Percentiles rank a stretch among this genome's conserved stretches.
Conservation (phyloP, 306 rosid genomes). For the cucumber (Cucumis sativus) region DNA sequence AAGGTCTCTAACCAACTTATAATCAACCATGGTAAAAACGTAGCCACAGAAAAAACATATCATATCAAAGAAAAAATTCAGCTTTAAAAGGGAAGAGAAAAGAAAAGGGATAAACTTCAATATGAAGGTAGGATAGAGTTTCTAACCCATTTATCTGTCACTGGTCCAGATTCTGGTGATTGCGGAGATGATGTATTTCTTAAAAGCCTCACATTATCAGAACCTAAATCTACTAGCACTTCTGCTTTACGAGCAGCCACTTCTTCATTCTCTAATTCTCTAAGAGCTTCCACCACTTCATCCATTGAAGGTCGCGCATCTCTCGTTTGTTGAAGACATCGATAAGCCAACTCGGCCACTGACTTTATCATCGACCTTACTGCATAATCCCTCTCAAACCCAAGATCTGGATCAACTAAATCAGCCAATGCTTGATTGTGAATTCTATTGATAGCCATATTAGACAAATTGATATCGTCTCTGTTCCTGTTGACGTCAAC, state of each 20-base stretch:
- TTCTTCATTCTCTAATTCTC: slow-evolving; percentile 40
- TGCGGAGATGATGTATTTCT: slow-evolving; percentile 30
- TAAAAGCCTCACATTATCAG: slow-evolving; percentile 48
- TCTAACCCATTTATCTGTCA: slow-evolving; percentile 55
- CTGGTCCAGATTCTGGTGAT: slow-evolving; percentile 46
- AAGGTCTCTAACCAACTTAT: too few relatives aligned
- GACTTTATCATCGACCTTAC: slow-evolving; percentile 37
- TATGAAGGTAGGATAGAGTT: slow-evolving; percentile 40
- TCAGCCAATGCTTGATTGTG: slow-evolving; percentile 49
- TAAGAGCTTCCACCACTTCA: slow-evolving; percentile 48
- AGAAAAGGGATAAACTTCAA: slow-evolving; percentile 19
- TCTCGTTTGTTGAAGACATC: slow-evolving; percentile 67
- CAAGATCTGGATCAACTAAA: slow-evolving; percentile 62
- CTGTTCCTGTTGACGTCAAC: slow-evolving; percentile 64
- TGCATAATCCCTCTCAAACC: slow-evolving; percentile 32
- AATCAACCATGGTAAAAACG: too few relatives aligned
- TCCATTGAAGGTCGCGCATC: slow-evolving; percentile 76
- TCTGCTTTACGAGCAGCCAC: slow-evolving; percentile 19
- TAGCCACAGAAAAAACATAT: not conserved
- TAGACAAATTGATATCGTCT: slow-evolving; percentile 56
- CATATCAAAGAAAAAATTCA: not conserved
- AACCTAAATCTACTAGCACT: slow-evolving; percentile 32
- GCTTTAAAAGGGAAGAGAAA: not conserved
- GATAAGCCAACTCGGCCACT: slow-evolving; percentile 72
- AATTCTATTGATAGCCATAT: slow-evolving; percentile 52